A percentile compares a stretch with the other conserved stretches of the same genome.
These are phyloP conservation scores for Acanthamoeba polyphaga DNA, from an alignment of 208 protist species.

Conservation along the genomic window DNA sequence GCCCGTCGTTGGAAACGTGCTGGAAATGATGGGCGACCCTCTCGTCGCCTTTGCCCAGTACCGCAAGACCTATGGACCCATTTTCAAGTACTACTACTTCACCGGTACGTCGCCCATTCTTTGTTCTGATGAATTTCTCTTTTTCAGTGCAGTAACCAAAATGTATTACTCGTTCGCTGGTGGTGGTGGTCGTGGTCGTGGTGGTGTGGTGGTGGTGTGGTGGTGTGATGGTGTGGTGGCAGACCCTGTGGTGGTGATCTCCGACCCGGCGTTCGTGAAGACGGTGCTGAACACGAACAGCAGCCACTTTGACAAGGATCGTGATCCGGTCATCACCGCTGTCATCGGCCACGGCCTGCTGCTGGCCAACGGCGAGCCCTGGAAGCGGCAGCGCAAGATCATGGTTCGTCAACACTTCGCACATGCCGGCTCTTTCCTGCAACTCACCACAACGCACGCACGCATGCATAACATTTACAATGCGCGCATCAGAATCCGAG, in stretches of 20 bases:
- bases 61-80: neutral
- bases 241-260: conserved; percentile 69
- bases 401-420: neutral
- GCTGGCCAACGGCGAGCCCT: conserved; percentile 44
- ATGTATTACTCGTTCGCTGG: too few species aligned
- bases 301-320: conserved; percentile 27
- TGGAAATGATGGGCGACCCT: conserved; percentile 52
- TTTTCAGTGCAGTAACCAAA: neutral
- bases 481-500: conserved; percentile 2
- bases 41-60: conserved; percentile 26
- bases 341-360: conserved; percentile 62
- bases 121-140: neutral
- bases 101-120: neutral
- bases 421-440: neutral
- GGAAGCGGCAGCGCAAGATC: conserved; percentile 50
- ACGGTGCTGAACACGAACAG: conserved; percentile 46
- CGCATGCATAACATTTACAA: too few species aligned
- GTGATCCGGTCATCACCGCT: conserved; percentile 52
- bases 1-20: conserved; percentile 42
- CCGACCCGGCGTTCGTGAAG: conserved; percentile 50
- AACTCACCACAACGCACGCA: too few species aligned
- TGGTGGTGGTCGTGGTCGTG: too few species aligned
- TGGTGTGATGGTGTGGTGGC: neutral
- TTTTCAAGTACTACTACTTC: conserved; percentile 66
- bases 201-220: too few species aligned